phyloP scores from a whole-genome alignment of 1,284 basidiomycete species.

The Cryptococcus sp. region DNA sequence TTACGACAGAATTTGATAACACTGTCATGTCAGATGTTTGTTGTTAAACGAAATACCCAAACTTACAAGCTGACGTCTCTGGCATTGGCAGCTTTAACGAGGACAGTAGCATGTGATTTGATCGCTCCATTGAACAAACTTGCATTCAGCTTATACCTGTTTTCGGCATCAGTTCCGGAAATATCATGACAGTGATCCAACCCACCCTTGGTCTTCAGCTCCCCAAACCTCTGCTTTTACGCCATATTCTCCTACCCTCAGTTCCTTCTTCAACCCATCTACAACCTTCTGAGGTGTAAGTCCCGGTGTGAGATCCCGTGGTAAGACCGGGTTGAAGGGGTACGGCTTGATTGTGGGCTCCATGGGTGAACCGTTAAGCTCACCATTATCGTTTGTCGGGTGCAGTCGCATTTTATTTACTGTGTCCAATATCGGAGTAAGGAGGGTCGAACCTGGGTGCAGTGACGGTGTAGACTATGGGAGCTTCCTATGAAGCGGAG shows the following conservation, averaged over 20 bases:
- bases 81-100: slow-evolving; percentile 66
- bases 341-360: slow-evolving; percentile 8
- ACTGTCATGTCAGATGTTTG: slow-evolving; percentile 43
- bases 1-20: slow-evolving; percentile 64
- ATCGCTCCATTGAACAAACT: slow-evolving; percentile 75
- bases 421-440: no score
- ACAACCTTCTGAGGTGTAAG: background rate
- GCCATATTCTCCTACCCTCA: background rate
- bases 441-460: no score
- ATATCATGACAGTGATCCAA: background rate
- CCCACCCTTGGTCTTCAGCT: background rate
- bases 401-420: no score
- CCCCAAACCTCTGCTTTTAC: background rate
- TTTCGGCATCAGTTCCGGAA: background rate
- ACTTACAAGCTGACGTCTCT: slow-evolving; percentile 67
- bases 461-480: no score
- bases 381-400: background rate
- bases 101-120: slow-evolving; percentile 55
- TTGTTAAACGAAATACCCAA: background rate
- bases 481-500: no score
- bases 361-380: background rate
- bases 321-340: slow-evolving; percentile 10
- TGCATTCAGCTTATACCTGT: slow-evolving; percentile 61
- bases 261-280: background rate
- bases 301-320: background rate